Percentiles rank a stretch among this genome's conserved stretches.
phyloP scores from a whole-genome alignment of 345 rosid genomes.

The Dimocarpus longan region DNA sequence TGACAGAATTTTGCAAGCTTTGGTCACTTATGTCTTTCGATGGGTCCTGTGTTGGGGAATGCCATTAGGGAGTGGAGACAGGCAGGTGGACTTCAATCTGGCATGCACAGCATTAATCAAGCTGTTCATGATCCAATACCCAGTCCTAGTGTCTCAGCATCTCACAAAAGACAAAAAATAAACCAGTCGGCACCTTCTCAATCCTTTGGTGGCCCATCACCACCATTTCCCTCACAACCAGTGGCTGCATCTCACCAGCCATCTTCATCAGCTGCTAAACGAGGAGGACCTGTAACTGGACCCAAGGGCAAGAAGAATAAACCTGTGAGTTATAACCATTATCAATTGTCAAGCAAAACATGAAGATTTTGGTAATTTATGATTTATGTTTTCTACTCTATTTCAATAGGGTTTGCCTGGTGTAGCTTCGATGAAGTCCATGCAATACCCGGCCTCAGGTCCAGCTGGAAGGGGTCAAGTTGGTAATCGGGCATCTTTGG shows the following conservation, averaged over 20 bases:
- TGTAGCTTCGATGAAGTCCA: conserved; percentile 61
- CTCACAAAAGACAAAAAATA: conserved; percentile 77
- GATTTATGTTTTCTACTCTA: conserved; percentile 4
- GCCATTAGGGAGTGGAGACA: conserved; percentile 88
- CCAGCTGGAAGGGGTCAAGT: conserved; percentile 62
- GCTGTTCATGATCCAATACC: conserved; percentile 65
- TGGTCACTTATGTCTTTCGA: conserved; percentile 7
- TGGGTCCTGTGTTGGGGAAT: conserved; percentile 22
- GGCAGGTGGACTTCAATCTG: conserved; percentile 61
- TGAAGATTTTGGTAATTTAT: neutral
- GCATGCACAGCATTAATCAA: conserved; percentile 52
- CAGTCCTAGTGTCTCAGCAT: conserved; percentile 77
- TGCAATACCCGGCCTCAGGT: conserved; percentile 53
- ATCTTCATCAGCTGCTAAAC: conserved; percentile 58
- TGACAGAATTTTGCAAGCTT: conserved; percentile 16
- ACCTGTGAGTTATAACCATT: conserved; percentile 51
- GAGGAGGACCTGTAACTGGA: conserved; percentile 61
- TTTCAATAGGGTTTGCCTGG: conserved; percentile 58
- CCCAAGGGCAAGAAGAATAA: conserved; percentile 78
- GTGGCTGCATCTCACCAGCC: conserved; percentile 57
- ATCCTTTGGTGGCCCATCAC: conserved; percentile 59
- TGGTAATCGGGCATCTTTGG: conserved; percentile 56
- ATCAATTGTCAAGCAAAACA: conserved; percentile 3
- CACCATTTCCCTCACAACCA: conserved; percentile 61
- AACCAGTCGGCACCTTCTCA: conserved; percentile 56